Conservation (phyloP, 2,329 filamentous ascomycete genomes). For the Emmonsiellopsis sp. region DNA sequence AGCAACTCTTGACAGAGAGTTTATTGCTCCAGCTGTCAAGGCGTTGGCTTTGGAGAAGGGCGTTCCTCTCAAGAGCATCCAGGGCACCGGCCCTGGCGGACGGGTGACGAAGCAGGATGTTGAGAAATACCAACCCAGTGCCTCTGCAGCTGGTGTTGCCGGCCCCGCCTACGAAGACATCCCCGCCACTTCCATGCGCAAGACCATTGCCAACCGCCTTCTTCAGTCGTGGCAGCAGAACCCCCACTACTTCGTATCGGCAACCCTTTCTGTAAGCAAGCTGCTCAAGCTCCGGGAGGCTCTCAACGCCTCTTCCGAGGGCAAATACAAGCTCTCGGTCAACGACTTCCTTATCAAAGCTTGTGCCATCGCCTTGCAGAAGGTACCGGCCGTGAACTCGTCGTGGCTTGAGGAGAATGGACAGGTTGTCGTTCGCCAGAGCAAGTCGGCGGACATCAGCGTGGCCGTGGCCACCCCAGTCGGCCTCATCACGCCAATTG, state of each 20-base stretch:
- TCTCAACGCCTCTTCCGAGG: conserved; percentile 77
- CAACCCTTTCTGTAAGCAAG: conserved; percentile 84
- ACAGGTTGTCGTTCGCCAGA: conserved; percentile 73
- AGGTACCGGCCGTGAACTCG: conserved; percentile 92
- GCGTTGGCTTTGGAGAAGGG: conserved; percentile 78
- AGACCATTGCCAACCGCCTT: conserved; percentile 88
- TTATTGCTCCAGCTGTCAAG: conserved; percentile 63
- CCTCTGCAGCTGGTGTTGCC: conserved; percentile 41
- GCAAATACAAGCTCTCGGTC: conserved; percentile 98
- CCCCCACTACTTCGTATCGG: conserved; percentile 96
- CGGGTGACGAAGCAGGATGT: conserved; percentile 87
- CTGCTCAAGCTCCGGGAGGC: conserved; percentile 92
- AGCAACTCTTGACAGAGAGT: conserved; percentile 72
- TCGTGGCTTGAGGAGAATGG: conserved; percentile 78
- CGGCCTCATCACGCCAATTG: conserved; percentile 95
- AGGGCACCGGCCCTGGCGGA: conserved; percentile 78
- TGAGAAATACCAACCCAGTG: conserved; percentile 65
- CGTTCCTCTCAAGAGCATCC: conserved; percentile 64
- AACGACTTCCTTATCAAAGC: conserved; percentile 99
- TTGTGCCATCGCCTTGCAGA: conserved; percentile 74
- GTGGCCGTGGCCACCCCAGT: conserved; percentile 89
- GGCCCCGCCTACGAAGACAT: conserved; percentile 70
- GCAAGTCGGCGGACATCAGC: conserved; percentile 86
- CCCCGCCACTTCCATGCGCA: conserved; percentile 87
- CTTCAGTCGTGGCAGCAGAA: conserved; percentile 84